These are phyloP conservation scores for Suillus luteus DNA, from an alignment of 768 basidiomycete species.

Conservation along the genomic window DNA sequence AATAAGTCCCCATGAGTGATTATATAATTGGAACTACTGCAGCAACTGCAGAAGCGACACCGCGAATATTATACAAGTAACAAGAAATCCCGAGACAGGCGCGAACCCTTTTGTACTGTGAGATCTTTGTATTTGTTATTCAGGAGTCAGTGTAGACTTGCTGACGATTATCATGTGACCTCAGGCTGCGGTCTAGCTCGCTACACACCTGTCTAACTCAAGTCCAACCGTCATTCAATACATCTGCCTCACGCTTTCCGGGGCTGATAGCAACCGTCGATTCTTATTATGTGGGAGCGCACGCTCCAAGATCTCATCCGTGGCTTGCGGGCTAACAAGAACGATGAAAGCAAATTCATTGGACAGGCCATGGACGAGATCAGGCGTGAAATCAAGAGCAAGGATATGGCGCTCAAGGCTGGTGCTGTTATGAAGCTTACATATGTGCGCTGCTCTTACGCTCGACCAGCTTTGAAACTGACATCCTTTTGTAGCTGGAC, in stretches of 20 bases:
- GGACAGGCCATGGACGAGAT: slow-evolving; percentile 94
- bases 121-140: neutral
- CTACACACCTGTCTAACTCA: neutral
- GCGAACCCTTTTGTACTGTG: neutral
- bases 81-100: neutral
- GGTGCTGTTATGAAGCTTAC: slow-evolving; percentile 94
- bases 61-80: neutral
- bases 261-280: neutral
- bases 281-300: slow-evolving; percentile 83
- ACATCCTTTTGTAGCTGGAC: slow-evolving; percentile 65
- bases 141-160: neutral
- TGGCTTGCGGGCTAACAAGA: slow-evolving; percentile 93
- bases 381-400: slow-evolving; percentile 83
- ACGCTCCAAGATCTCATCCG: slow-evolving; percentile 95
- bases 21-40: neutral
- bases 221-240: neutral
- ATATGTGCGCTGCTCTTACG: slow-evolving; percentile 63
- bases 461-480: slow-evolving; percentile 11
- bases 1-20: neutral
- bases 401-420: slow-evolving; percentile 97
- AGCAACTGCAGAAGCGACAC: neutral
- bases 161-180: neutral
- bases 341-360: slow-evolving; percentile 90
- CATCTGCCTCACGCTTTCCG: neutral
- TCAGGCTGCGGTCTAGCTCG: neutral